These are phyloP conservation scores for Cornus kousa DNA, from an alignment of 148 eudicot species.

Conservation along the genomic window DNA sequence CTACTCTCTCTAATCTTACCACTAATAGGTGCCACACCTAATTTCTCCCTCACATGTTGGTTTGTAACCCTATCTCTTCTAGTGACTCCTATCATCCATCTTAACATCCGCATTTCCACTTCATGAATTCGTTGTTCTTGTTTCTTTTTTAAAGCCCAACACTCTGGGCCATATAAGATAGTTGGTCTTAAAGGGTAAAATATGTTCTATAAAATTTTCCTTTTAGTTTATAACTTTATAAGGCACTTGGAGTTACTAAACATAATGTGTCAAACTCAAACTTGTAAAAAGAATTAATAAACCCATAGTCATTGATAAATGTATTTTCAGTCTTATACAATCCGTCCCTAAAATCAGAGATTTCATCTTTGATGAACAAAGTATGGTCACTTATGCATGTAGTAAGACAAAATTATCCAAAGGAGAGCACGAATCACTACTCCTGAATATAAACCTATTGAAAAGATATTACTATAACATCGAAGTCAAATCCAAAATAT, in stretches of 20 bases:
- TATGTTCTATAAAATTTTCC: too few species aligned
- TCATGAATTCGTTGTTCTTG: too few species aligned
- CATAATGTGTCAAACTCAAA: not conserved
- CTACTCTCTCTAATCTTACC: too few species aligned
- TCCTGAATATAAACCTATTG: not conserved
- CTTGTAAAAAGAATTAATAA: not conserved
- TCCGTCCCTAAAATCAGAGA: not conserved
- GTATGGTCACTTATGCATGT: not conserved
- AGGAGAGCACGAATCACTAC: not conserved
- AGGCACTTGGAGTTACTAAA: not conserved
- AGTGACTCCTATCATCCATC: too few species aligned
- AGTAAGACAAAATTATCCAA: not conserved
- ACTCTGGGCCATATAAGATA: too few species aligned
- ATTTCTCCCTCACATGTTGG: too few species aligned
- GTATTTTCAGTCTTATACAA: not conserved
- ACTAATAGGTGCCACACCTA: too few species aligned
- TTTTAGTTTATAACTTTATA: too few species aligned
- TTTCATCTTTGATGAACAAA: not conserved
- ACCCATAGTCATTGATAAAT: not conserved
- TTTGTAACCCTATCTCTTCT: too few species aligned
- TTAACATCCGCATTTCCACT: too few species aligned
- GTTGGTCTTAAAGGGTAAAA: too few species aligned
- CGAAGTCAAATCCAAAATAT: not conserved
- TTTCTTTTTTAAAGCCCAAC: too few species aligned
- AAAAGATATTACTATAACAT: not conserved